A percentile compares a stretch with the other conserved stretches of the same genome.
Evolutionary conservation across 1,284 basidiomycete species (phyloP).

Genomic region (Trichosporon ovoides): DNA sequence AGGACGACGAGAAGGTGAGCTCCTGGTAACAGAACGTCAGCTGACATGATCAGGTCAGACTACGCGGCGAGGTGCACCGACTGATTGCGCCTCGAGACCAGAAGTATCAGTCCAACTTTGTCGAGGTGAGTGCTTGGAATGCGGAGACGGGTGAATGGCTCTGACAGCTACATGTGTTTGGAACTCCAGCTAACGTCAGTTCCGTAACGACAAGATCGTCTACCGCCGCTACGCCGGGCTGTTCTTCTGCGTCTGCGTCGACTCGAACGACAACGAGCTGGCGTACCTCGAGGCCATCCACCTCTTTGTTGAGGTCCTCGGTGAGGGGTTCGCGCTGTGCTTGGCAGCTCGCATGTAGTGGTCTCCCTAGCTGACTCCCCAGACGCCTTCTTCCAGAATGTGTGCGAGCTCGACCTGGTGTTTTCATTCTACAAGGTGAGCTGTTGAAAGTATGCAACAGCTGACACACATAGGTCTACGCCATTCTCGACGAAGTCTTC

Average conservation of each 20-base stretch:
- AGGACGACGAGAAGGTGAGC: slow-evolving; percentile 87
- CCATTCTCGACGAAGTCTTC: slow-evolving; percentile 96
- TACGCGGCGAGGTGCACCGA: slow-evolving; percentile 91
- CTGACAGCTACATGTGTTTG: too few relatives aligned
- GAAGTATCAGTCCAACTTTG: slow-evolving; percentile 98
- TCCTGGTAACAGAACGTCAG: too few relatives aligned
- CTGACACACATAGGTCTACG: slow-evolving; percentile 66
- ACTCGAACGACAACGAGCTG: slow-evolving; percentile 96
- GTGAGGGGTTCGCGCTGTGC: slow-evolving; percentile 52
- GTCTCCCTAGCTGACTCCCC: slow-evolving; percentile 14
- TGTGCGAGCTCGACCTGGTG: slow-evolving; percentile 92
- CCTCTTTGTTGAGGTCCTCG: slow-evolving; percentile 93
- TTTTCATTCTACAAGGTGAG: slow-evolving; percentile 98
- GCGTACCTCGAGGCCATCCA: slow-evolving; percentile 97
- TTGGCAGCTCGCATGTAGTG: too few relatives aligned
- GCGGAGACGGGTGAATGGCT: neutral
- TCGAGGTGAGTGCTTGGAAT: slow-evolving; percentile 65
- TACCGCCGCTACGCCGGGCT: slow-evolving; percentile 94
- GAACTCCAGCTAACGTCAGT: slow-evolving; percentile 54
- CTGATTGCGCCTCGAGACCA: slow-evolving; percentile 95
- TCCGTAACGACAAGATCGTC: slow-evolving; percentile 90
- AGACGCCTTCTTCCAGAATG: slow-evolving; percentile 98
- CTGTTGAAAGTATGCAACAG: slow-evolving; percentile 9
- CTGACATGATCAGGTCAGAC: slow-evolving; percentile 61
- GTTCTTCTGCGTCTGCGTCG: slow-evolving; percentile 96